A percentile compares a stretch with the other conserved stretches of the same genome.
Evolutionary conservation across 164 flowering plant species (phyloP).

Genomic region (Nelumbo lutea): DNA sequence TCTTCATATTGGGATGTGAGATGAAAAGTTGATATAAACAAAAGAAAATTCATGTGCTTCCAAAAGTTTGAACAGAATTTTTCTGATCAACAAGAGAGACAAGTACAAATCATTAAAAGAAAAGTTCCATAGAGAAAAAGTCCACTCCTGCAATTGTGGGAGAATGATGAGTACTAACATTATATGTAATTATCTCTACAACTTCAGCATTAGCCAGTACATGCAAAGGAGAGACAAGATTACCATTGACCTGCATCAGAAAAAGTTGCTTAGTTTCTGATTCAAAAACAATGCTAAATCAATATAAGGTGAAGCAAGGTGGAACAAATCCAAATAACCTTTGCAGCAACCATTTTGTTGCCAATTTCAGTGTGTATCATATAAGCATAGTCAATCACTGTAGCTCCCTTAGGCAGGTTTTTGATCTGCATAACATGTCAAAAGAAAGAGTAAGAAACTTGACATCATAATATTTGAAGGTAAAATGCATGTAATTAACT

Average conservation of each 20-base stretch:
- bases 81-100: not conserved
- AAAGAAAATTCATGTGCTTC: not conserved
- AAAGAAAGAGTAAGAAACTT: not conserved
- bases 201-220: constrained; percentile 97
- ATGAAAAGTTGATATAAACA: not conserved
- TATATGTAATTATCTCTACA: constrained; percentile 87
- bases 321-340: constrained; percentile 40
- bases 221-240: constrained; percentile 79
- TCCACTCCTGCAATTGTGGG: not conserved
- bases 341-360: constrained; percentile 98
- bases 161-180: constrained; percentile 46
- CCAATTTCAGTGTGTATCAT: constrained; percentile 98
- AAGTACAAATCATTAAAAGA: not conserved
- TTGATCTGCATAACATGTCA: constrained; percentile 53
- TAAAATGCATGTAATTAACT: not conserved
- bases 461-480: not conserved
- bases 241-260: constrained; percentile 87
- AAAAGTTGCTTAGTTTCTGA: not conserved
- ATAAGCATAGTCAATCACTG: constrained; percentile 95
- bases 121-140: not conserved
- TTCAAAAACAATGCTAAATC: not conserved
- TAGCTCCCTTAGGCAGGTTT: constrained; percentile 91
- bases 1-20: not conserved
- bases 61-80: no score
- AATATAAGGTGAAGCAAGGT: constrained; percentile 2